Conservation (phyloP, 2,329 filamentous ascomycete species). For the Hymenoscyphus fraxineus region DNA sequence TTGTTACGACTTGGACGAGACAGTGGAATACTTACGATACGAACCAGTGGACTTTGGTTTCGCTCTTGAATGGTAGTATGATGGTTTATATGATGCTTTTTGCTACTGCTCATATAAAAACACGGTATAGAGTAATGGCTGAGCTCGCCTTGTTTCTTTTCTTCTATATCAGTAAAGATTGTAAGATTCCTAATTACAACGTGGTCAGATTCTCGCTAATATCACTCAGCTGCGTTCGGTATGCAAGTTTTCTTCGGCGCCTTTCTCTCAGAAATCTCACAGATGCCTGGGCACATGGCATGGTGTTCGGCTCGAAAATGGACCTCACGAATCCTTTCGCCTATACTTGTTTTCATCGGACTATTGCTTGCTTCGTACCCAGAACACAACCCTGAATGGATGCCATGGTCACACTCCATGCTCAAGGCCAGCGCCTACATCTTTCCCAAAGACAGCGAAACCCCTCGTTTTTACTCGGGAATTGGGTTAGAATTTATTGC, state of each 20-base stretch:
- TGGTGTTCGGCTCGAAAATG: slow-evolving; percentile 43
- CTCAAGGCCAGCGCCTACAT: slow-evolving; percentile 41
- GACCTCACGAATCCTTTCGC: slow-evolving; percentile 44
- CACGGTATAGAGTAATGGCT: slow-evolving; percentile 47
- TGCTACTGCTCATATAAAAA: slow-evolving; percentile 47
- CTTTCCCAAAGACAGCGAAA: slow-evolving; percentile 45
- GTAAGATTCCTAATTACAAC: slow-evolving; percentile 17
- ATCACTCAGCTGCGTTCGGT: slow-evolving; percentile 43
- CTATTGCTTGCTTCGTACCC: slow-evolving; percentile 59
- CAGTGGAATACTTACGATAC: slow-evolving; percentile 51
- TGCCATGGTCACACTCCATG: slow-evolving; percentile 50
- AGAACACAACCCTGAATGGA: slow-evolving; percentile 50
- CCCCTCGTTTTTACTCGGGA: slow-evolving; percentile 47
- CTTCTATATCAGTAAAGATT: slow-evolving; percentile 38
- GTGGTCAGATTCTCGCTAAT: slow-evolving; percentile 10
- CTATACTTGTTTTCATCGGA: slow-evolving; percentile 48
- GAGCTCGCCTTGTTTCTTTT: slow-evolving; percentile 47
- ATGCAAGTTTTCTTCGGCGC: slow-evolving; percentile 61
- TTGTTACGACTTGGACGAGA: slow-evolving; percentile 50
- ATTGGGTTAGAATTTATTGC: slow-evolving; percentile 47
- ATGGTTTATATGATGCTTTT: slow-evolving; percentile 52
- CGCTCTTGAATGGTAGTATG: slow-evolving; percentile 52
- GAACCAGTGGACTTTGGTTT: slow-evolving; percentile 56
- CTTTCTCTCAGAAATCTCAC: slow-evolving; percentile 57
- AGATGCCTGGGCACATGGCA: slow-evolving; percentile 46